A percentile compares a stretch with the other conserved stretches of the same genome.
Evolutionary conservation across 768 basidiomycete genomes (phyloP).

Genomic region (Phylloporus arenicola): DNA sequence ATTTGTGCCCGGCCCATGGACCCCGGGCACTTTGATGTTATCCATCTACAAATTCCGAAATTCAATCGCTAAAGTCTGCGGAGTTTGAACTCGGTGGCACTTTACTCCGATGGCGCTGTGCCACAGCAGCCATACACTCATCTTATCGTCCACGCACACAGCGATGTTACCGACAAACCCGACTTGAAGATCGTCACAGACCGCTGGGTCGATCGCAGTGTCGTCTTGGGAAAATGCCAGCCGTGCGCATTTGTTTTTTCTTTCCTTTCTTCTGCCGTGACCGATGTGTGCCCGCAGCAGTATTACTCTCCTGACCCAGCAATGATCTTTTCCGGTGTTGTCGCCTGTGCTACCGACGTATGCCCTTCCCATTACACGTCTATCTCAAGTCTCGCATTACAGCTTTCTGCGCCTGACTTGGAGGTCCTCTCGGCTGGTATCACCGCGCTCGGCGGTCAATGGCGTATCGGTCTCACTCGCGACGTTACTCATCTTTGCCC

Average conservation of each 20-base stretch:
- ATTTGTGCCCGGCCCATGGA: too few species aligned
- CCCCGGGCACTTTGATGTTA: too few species aligned
- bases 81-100: too few species aligned
- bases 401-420: too few species aligned
- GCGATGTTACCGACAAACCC: constrained; percentile 32
- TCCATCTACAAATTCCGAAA: too few species aligned
- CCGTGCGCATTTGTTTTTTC: constrained; percentile 37
- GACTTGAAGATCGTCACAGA: constrained; percentile 36
- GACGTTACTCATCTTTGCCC: constrained; percentile 85
- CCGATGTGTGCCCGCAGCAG: constrained; percentile 24
- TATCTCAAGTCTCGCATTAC: background rate
- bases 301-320: constrained; percentile 77
- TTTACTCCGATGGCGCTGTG: constrained; percentile 41
- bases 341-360: constrained; percentile 67
- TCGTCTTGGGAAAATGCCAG: constrained; percentile 53
- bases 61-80: too few species aligned
- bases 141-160: constrained; percentile 39
- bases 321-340: too few species aligned
- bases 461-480: constrained; percentile 66
- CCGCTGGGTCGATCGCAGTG: constrained; percentile 66
- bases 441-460: constrained; percentile 68
- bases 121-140: constrained; percentile 48
- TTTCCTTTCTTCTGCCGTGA: background rate
- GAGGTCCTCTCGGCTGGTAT: too few species aligned
- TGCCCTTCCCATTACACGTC: constrained; percentile 9